Evolutionary conservation across 1,284 basidiomycete species (phyloP), one percentile per base, ranked within the genome.

Genomic region (Acaromyces ingoldii): DNA sequence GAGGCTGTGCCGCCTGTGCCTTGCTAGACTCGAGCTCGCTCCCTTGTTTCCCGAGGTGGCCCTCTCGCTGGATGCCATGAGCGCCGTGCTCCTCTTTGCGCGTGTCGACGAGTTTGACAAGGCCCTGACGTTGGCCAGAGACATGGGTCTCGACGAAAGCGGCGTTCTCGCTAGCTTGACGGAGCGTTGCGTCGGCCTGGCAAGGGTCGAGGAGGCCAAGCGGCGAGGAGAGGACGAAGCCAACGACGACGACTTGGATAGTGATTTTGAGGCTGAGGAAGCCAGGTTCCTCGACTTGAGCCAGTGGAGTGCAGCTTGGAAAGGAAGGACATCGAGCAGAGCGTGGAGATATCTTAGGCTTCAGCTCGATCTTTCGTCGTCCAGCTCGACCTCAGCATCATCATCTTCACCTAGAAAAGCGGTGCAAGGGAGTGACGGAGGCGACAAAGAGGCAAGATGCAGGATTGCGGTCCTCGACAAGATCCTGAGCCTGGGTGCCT

Each of bases 291-390:
- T 74, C 37, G 50, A 44, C 24, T 41, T 53, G 6, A 68, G 65
- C 17, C 58, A 67, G 15, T 62, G 65, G 50, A 62, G 63, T 17
- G 60, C 84, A 1, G 85, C 87, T 1, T 93, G 92, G 85, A 81
- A 85, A 33, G 91, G 91, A 1, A 82, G 86, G 1, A 80, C 85
- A 24, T 81, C 85, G 17, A 86, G 89, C 57, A 83, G 88, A 55
- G 91, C 87, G 1, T 91, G 91, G 88, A 81, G 87, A 65, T 92
- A 91, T 74, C 81, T 98, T 43, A 85, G 88, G 57, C 81, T 85
- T 61, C 82, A 86, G 22, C 79, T 97, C 49, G 82, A 84, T 51
- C 83, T 86, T n/a, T n/a, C n/a, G n/a, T n/a, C n/a, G n/a, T n/a
- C n/a, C n/a, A n/a, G n/a, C n/a, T n/a, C n/a, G n/a, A n/a, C n/a